phyloP scores from a whole-genome alignment of 2,329 filamentous ascomycete species.

The Penicillium frequentans region DNA sequence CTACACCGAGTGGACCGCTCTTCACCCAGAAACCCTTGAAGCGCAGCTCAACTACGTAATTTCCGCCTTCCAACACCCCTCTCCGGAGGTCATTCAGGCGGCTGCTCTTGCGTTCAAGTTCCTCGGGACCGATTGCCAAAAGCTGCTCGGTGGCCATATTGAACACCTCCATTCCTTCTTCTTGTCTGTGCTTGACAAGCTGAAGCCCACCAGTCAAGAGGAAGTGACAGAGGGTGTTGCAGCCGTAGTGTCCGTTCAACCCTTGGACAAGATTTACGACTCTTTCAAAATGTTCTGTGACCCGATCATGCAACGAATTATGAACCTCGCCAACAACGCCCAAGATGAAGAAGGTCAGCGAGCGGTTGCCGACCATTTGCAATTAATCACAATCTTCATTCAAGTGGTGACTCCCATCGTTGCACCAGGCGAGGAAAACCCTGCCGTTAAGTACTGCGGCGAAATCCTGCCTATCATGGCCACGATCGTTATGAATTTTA shows the following conservation, averaged over 20 bases:
- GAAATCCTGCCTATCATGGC: conserved; percentile 88
- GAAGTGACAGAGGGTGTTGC: conserved; percentile 96
- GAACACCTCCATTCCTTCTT: conserved; percentile 89
- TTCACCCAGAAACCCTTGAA: conserved; percentile 88
- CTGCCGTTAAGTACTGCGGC: conserved; percentile 92
- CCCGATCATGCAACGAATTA: conserved; percentile 80
- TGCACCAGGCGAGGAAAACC: conserved; percentile 71
- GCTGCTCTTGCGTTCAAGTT: conserved; percentile 94
- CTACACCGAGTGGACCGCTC: conserved; percentile 97
- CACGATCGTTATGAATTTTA: conserved; percentile 84
- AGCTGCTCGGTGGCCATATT: conserved; percentile 79
- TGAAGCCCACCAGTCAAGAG: conserved; percentile 85
- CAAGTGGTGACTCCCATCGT: conserved; percentile 75
- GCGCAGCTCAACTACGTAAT: conserved; percentile 95
- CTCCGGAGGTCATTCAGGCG: conserved; percentile 86
- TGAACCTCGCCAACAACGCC: conserved; percentile 82
- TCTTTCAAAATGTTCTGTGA: conserved; percentile 92
- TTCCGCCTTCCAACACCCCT: conserved; percentile 82
- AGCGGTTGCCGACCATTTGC: conserved; percentile 88
- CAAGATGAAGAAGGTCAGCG: conserved; percentile 80
- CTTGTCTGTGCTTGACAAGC: conserved; percentile 79
- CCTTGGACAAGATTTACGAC: conserved; percentile 74
- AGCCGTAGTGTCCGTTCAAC: conserved; percentile 84
- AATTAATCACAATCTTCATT: conserved; percentile 88
- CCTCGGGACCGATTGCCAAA: conserved; percentile 92